Conservation (phyloP, 345 rosid genomes). For the Populus nigra region DNA sequence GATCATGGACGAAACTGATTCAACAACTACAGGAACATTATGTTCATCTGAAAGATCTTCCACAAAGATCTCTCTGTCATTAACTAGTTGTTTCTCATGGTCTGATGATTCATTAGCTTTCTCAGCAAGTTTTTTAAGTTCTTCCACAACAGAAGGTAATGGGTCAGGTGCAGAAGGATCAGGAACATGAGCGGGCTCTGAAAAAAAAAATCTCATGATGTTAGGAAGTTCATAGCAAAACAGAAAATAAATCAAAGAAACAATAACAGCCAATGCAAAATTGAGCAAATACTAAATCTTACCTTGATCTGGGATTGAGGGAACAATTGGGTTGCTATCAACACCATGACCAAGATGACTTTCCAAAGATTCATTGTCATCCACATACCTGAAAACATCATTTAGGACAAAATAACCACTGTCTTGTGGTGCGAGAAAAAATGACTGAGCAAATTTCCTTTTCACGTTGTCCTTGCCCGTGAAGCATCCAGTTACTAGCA, state of each 20-base stretch:
- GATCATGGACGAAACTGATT: constrained; percentile 14
- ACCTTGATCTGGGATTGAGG: constrained; percentile 38
- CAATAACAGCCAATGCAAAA: background rate
- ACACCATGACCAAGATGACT: background rate
- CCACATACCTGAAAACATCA: constrained; percentile 63
- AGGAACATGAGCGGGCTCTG: constrained; percentile 16
- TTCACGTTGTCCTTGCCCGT: constrained; percentile 42
- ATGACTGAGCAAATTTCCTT: constrained; percentile 55
- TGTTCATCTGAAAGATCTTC: constrained; percentile 15
- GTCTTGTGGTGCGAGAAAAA: constrained; percentile 69
- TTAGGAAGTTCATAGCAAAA: background rate
- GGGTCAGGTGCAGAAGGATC: constrained; percentile 16
- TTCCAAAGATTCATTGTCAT: constrained; percentile 29
- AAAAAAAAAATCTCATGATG: background rate
- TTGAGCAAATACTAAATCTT: background rate
- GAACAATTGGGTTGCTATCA: constrained; percentile 25
- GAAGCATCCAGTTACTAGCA: constrained; percentile 66
- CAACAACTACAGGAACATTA: constrained; percentile 15
- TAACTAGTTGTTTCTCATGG: constrained; percentile 1
- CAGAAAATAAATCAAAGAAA: background rate
- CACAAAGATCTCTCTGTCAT: constrained; percentile 16
- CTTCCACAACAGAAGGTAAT: constrained; percentile 3
- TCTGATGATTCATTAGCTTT: constrained; percentile 6
- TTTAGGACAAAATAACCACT: constrained; percentile 65
- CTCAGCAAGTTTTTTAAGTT: constrained; percentile 8